phyloP scores from a whole-genome alignment of 2,329 filamentous ascomycete genomes.

The Blumeria hordei region DNA sequence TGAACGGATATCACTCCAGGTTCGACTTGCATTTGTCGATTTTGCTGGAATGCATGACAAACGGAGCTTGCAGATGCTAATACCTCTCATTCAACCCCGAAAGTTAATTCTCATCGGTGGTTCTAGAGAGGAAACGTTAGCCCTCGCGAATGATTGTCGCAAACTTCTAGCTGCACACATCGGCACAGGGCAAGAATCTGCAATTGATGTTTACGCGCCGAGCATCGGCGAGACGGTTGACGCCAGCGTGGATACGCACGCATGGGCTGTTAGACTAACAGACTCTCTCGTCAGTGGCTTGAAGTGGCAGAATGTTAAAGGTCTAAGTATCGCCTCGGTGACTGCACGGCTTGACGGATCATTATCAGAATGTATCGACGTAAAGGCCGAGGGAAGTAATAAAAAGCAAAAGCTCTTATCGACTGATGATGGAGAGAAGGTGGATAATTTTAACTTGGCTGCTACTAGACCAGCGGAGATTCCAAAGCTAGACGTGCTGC shows the following conservation, averaged over 20 bases:
- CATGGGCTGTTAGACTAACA: slow-evolving; percentile 83
- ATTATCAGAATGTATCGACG: slow-evolving; percentile 18
- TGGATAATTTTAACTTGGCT: slow-evolving; percentile 5
- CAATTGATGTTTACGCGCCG: slow-evolving; percentile 58
- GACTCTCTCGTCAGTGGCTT: slow-evolving; percentile 65
- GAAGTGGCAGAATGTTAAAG: slow-evolving; percentile 85
- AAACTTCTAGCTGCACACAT: slow-evolving; percentile 30
- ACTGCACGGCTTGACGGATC: slow-evolving; percentile 44
- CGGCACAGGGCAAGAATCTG: slow-evolving; percentile 22
- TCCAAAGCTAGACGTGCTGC: slow-evolving; percentile 23
- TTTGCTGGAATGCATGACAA: slow-evolving; percentile 85
- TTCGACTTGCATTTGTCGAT: slow-evolving; percentile 70
- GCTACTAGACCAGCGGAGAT: slow-evolving; percentile 6
- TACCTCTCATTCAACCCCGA: slow-evolving; percentile 77
- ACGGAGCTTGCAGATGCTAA: slow-evolving; percentile 78
- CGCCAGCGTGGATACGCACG: slow-evolving; percentile 91
- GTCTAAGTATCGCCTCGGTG: slow-evolving; percentile 76
- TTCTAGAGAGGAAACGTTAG: slow-evolving; percentile 49
- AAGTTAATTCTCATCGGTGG: slow-evolving; percentile 88
- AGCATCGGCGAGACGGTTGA: slow-evolving; percentile 49
- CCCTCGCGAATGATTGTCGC: slow-evolving; percentile 58
- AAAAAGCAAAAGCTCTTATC: slow-evolving; percentile 21
- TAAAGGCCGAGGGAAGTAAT: slow-evolving; percentile 18
- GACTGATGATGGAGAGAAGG: slow-evolving; percentile 16
- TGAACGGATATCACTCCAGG: slow-evolving; percentile 39